Evolutionary conservation across 2,329 filamentous ascomycete genomes (phyloP).

Genomic region (Aspergillus puulaauensis): DNA sequence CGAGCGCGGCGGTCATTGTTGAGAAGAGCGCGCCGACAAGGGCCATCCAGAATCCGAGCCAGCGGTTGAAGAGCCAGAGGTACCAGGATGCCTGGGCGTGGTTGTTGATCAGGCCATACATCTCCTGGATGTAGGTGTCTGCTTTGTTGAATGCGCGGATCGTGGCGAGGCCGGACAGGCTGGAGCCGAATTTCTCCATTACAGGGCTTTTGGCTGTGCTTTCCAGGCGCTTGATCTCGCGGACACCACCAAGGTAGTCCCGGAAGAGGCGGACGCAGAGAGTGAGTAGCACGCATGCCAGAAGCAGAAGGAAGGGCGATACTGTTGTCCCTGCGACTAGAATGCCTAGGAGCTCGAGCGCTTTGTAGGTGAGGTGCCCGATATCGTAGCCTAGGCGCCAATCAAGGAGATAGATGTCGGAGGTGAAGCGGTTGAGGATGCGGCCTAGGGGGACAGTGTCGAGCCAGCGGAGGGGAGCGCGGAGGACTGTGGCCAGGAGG

Average conservation of each 20-base stretch:
- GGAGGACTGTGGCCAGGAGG: constrained; percentile 66
- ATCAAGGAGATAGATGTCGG: constrained; percentile 73
- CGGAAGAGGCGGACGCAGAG: constrained; percentile 60
- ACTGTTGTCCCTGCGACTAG: constrained; percentile 66
- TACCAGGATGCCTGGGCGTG: constrained; percentile 66
- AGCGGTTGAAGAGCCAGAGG: constrained; percentile 71
- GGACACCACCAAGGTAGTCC: constrained; percentile 64
- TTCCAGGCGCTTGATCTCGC: constrained; percentile 63
- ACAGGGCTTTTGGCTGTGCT: constrained; percentile 74
- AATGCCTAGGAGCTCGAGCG: constrained; percentile 63
- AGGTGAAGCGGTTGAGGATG: constrained; percentile 73
- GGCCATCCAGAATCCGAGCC: constrained; percentile 74
- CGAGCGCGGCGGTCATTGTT: constrained; percentile 62
- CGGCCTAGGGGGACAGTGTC: constrained; percentile 76
- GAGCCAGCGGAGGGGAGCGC: constrained; percentile 73
- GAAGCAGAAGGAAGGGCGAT: constrained; percentile 62
- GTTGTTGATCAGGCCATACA: constrained; percentile 67
- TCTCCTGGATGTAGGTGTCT: constrained; percentile 64
- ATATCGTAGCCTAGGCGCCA: constrained; percentile 63
- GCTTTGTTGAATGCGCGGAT: constrained; percentile 74
- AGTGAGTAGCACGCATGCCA: constrained; percentile 58
- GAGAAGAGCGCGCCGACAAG: constrained; percentile 70
- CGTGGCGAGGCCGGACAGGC: constrained; percentile 69
- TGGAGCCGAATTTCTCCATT: constrained; percentile 74
- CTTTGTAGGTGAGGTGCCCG: constrained; percentile 59